These are phyloP conservation scores for Eragrostis tef DNA, from an alignment of 202 grass and related monocot genomes.

Conservation along the genomic window DNA sequence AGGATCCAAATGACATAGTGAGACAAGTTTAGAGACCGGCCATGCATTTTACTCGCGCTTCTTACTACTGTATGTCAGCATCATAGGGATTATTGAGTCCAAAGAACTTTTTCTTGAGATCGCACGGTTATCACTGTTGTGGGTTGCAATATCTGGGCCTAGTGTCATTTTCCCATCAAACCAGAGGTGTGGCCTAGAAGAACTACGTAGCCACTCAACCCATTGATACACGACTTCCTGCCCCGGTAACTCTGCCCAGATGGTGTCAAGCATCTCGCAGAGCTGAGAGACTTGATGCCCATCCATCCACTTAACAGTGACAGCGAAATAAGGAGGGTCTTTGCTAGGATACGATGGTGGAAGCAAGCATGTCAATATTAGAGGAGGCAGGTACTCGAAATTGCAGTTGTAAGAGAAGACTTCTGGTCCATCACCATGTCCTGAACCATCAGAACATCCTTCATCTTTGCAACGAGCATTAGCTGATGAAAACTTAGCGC, in stretches of 20 bases:
- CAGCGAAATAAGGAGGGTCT: constrained; percentile 60
- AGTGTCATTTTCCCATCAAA: constrained; percentile 54
- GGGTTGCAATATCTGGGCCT: constrained; percentile 11
- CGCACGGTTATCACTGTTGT: constrained; percentile 40
- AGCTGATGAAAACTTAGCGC: constrained; percentile 3
- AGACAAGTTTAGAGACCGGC: too few species aligned
- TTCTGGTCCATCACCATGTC: constrained; percentile 23
- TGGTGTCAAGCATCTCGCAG: constrained; percentile 64
- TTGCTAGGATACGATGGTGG: constrained; percentile 73
- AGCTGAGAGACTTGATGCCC: constrained; percentile 51
- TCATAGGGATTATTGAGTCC: constrained; percentile 52
- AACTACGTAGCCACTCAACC: constrained; percentile 66
- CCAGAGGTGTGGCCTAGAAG: constrained; percentile 50
- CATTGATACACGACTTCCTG: constrained; percentile 77
- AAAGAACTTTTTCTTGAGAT: constrained; percentile 27
- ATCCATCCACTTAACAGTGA: constrained; percentile 68
- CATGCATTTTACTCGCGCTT: too few species aligned
- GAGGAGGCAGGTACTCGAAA: constrained; percentile 59
- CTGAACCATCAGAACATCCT: constrained; percentile 14
- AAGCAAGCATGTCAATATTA: constrained; percentile 60
- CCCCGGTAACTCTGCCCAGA: constrained; percentile 58
- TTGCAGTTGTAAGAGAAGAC: constrained; percentile 57
- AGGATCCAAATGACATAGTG: too few species aligned
- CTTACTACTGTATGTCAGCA: constrained; percentile 16
- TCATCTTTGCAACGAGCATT: constrained; percentile 8